Evolutionary conservation across 495 filamentous ascomycete species (phyloP), one percentile per base, ranked within the genome.

Genomic region (Tetracladium setigerum): DNA sequence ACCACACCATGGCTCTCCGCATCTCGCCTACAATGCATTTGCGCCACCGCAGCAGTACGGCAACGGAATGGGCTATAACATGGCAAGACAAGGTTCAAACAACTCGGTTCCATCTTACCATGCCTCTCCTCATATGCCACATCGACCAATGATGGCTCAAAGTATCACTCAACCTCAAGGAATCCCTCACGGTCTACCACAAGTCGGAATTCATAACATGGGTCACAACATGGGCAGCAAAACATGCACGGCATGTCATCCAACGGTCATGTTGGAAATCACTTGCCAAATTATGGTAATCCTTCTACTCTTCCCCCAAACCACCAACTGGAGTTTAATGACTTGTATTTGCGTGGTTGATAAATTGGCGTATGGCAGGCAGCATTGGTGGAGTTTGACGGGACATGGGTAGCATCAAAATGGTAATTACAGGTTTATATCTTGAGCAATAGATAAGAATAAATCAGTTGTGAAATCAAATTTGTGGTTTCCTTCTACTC

Each of bases 231-330:
- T 32, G 37, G 38, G 22, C 35, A 49, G 45, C 45, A 42, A 38
- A 40, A 18, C 10, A 44, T 50, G 38, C 47, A 38, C 18, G 47
- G 40, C 13, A 35, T 50, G 46, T 40, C 38, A 22, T 45, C 41
- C 19, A 55, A 55, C 42, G 57, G 57, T 12, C 54, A 55, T 27
- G 12, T 50, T 49, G 58, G 58, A 37, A 51, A 49, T 50, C 74
- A 76, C 54, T 66, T 77, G 42, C 68, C 73, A 33, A 71, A 68
- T 40, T 78, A 73, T 57, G 75, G 75, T 40, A 77, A 77, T 51
- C 68, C 72, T 27, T 73, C 73, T 15, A 69, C 71, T 30, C 60
- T 78, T 46, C 75, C 75, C 47, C 74, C 76, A 53, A 78, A 58
- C 75, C 75, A 50, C 66, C 72, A 39, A 50, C 58, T 15, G 54